A percentile compares a stretch with the other conserved stretches of the same genome.
Conservation (phyloP, 768 basidiomycete species). For the Russula foetens region DNA sequence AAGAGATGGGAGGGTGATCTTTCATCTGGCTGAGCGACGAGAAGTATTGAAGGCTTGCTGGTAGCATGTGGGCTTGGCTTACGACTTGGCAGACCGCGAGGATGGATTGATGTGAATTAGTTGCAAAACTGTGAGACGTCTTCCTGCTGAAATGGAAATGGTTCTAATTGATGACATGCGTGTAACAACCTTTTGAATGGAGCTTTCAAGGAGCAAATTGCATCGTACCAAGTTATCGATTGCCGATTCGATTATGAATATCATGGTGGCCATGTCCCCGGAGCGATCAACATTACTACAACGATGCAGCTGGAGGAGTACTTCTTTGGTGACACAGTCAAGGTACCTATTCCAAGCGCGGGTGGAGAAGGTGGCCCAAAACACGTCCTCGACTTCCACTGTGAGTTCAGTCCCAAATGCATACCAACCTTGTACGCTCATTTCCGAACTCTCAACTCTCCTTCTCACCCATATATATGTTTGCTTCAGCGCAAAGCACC, state of each 20-base stretch:
- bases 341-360: constrained; percentile 55
- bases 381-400: constrained; percentile 91
- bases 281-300: constrained; percentile 88
- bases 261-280: constrained; percentile 84
- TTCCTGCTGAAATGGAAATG: constrained; percentile 1
- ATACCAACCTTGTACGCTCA: constrained; percentile 89
- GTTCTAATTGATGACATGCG: constrained; percentile 10
- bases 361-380: constrained; percentile 72
- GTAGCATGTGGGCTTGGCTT: constrained; percentile 82
- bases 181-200: constrained; percentile 70
- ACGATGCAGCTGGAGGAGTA: constrained; percentile 72
- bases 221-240: constrained; percentile 77
- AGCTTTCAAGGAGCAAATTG: constrained; percentile 53
- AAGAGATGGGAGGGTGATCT: constrained; percentile 1
- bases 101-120: constrained; percentile 93
- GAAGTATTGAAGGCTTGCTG: constrained; percentile 48
- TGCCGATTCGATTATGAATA: constrained; percentile 98
- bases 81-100: constrained; percentile 89
- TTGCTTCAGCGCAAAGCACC: constrained; percentile 72
- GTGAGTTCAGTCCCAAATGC: constrained; percentile 93
- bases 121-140: constrained; percentile 56
- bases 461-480: background rate
- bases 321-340: constrained; percentile 49
- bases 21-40: no score
- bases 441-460: background rate